phyloP scores from a whole-genome alignment of 768 basidiomycete genomes.

The Tylopilus vinaceipallidus region DNA sequence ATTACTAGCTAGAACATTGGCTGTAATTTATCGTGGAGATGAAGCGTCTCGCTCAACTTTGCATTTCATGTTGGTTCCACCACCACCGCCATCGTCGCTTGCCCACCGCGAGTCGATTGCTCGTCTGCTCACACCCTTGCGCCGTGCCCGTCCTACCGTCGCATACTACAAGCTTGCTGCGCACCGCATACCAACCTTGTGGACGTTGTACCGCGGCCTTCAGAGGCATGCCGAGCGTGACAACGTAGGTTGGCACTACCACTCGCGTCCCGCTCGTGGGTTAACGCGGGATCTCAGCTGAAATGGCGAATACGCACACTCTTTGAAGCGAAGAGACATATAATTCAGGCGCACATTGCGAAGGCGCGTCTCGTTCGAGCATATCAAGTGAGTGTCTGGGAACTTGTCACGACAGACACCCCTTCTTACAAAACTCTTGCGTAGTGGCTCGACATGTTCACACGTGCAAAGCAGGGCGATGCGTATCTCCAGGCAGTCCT shows the following conservation, averaged over 20 bases:
- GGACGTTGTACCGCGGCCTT: constrained; percentile 73
- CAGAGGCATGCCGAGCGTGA: constrained; percentile 52
- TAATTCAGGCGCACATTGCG: constrained; percentile 54
- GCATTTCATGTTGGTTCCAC: constrained; percentile 14
- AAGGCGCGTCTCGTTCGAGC: constrained; percentile 46
- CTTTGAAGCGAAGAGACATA: constrained; percentile 50
- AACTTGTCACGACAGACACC: background rate
- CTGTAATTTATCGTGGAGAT: background rate
- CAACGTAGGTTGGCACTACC: constrained; percentile 40
- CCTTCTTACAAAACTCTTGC: too few relatives aligned
- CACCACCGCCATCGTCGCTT: constrained; percentile 33
- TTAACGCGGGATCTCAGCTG: constrained; percentile 41
- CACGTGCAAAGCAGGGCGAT: constrained; percentile 54
- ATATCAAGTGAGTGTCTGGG: constrained; percentile 48
- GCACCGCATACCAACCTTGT: constrained; percentile 75
- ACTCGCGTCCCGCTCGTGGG: background rate
- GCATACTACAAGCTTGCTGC: constrained; percentile 69
- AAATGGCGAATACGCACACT: constrained; percentile 51
- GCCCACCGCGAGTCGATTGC: constrained; percentile 54
- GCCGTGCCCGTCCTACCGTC: constrained; percentile 55
- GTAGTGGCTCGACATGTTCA: constrained; percentile 59
- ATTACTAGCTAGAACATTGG: background rate
- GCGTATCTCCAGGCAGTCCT: constrained; percentile 44
- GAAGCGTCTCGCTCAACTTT: background rate
- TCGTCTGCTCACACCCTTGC: constrained; percentile 50